Conservation (phyloP, 2,329 filamentous ascomycete species). For the Ophiostoma ulmi region DNA sequence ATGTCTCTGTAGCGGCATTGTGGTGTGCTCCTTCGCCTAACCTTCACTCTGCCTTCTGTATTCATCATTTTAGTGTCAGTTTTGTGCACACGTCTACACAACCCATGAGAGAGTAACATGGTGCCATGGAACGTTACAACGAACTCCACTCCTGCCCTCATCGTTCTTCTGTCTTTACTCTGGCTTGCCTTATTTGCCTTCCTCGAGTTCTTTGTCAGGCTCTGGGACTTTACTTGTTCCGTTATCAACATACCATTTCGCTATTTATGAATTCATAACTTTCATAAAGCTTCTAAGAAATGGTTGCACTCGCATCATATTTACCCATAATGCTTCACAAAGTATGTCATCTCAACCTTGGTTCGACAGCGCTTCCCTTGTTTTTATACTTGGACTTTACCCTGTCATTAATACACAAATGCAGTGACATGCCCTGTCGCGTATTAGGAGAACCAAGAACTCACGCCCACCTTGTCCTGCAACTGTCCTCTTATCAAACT, state of each 20-base stretch:
- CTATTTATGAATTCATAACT: neutral
- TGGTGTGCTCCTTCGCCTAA: neutral
- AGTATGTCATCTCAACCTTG: neutral
- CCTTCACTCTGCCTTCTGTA: neutral
- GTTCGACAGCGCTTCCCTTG: neutral
- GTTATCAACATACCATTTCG: neutral
- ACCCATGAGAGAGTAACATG: neutral
- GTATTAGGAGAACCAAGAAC: neutral
- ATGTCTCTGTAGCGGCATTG: neutral
- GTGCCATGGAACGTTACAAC: constrained; percentile 15
- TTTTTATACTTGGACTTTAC: neutral
- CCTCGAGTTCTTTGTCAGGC: neutral
- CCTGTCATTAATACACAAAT: neutral
- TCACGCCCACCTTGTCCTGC: neutral
- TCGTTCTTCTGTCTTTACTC: neutral
- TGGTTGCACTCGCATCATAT: neutral
- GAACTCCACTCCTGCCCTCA: neutral
- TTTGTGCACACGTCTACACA: neutral
- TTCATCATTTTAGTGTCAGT: neutral
- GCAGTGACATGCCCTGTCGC: neutral
- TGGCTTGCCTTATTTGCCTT: neutral
- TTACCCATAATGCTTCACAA: neutral
- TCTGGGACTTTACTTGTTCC: neutral
- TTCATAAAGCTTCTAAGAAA: neutral
- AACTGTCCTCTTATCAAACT: neutral